phyloP scores from a whole-genome alignment of 2,329 filamentous ascomycete species.

The Venturiaceae sp. region DNA sequence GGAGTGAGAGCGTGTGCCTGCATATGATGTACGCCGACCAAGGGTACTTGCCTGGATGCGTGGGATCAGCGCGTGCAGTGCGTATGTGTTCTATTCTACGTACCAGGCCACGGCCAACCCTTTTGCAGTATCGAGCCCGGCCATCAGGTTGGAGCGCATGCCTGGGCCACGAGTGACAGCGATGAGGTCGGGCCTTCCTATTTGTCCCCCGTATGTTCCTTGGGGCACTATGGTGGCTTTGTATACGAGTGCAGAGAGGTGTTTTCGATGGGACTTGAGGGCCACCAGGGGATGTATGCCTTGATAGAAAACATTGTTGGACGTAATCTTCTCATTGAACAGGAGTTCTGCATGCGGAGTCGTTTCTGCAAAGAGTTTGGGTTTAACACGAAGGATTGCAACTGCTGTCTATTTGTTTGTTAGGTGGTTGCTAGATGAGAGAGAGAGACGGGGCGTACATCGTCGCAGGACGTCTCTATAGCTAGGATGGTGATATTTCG shows the following conservation, averaged over 20 bases:
- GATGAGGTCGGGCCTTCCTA: conserved; percentile 61
- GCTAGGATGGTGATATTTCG: conserved; percentile 45
- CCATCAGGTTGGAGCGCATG: conserved; percentile 68
- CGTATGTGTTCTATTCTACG: no score
- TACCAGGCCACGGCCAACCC: conserved; percentile 72
- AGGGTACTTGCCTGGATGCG: conserved; percentile 47
- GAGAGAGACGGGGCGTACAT: conserved; percentile 27
- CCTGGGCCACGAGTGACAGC: conserved; percentile 84
- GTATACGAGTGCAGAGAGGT: conserved; percentile 58
- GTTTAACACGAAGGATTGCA: conserved; percentile 58
- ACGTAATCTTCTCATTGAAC: conserved; percentile 74
- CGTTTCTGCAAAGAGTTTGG: not conserved
- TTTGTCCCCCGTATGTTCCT: conserved; percentile 24
- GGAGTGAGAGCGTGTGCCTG: conserved; percentile 91
- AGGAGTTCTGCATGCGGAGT: conserved; percentile 46
- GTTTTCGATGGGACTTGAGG: conserved; percentile 63
- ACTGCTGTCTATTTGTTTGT: conserved; percentile 57
- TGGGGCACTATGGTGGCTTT: conserved; percentile 41
- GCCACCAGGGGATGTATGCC: conserved; percentile 76
- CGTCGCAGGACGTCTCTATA: conserved; percentile 84
- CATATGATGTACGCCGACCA: conserved; percentile 93
- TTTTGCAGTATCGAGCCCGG: conserved; percentile 77
- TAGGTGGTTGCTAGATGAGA: not conserved
- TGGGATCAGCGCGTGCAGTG: not conserved
- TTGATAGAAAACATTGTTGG: conserved; percentile 62